Base-by-base conservation (phyloP, 2,329 filamentous ascomycete genomes). In the Fusarium aywerte region DNA sequence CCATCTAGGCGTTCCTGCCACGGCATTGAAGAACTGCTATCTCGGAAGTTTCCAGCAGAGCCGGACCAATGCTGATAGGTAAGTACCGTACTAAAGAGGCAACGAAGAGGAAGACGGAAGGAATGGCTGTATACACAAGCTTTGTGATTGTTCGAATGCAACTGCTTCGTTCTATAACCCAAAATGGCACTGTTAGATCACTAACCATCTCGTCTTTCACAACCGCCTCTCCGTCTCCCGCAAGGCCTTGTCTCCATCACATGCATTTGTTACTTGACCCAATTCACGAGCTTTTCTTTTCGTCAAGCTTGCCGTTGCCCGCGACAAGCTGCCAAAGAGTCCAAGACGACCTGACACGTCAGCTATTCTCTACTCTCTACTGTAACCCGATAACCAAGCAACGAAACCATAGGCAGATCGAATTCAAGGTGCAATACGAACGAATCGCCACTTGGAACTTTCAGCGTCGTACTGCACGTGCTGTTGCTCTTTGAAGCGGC, bases 51-150 rank as follows among this genome's bases (percentile, higher is more conserved):
- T 15, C 42, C 33, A 43, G 38, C 13, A 23, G 27, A 33, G 27
- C 21, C 25, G 20, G 33, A 58, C 25, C 38, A 50, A 49, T 42
- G 31, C 27, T 32, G 29, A 18, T 29, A 23, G 35, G 49, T 18
- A 49, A 42, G 32, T 35, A 47, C 57, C 20, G 21, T 18, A 56
- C 62, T 31, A 55, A 60, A 59, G 32, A 47, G 58, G 64, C 13
- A 65, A 67, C 36, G 47, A 68, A 65, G 64, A 35, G 32, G 64
- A 65, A 67, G 20, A 18, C 31, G 20, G 27, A 42, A 54, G 27
- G 18, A 23, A n/a, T 12, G 27, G 13, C 42, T 7, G 21, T 38
- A 25, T 49, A n/a, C n/a, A n/a, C n/a, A 21, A 49, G 33, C 31
- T 16, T 25, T 49, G 31, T 15, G n/a, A 43, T 29, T 8, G 18